Base-by-base conservation (phyloP, 345 rosid genomes). In the Salix purpurea region DNA sequence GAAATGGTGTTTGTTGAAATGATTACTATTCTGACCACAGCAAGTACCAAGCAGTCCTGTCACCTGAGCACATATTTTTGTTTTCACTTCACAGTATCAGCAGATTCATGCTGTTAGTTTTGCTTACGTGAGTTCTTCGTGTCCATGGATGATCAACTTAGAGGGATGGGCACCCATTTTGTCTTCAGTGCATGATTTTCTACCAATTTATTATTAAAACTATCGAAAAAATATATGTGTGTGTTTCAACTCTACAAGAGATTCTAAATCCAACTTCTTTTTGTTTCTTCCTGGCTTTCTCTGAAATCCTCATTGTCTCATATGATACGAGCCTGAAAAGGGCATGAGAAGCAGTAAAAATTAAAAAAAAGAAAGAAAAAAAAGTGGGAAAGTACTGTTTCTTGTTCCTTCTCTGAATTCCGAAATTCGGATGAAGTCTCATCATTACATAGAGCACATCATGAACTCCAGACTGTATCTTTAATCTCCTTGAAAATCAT, bases 331-430 rank as follows among this genome's bases (percentile, higher is more conserved):
- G 36, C 62, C 79, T 60, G 50, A 42, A 71, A 80, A 19, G 3
- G n/a, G 11, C 1, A 23, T 19, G n/a, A 19, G 24, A 67, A 66
- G 52, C 60, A 52, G 8, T 26, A 7, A 65, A 68, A 32, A 30
- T 3, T 32, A 28, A 2, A 28, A 28, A 26, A 26, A 26, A 26
- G 2, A 28, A 30, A 2, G 2, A 30, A 2, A 24, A 48, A 7
- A n/a, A 28, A 28, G 73, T 76, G 73, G 67, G 72, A 40, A 73
- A 62, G 66, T 69, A 50, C 54, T 56, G 64, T 74, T 77, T 70
- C 81, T 74, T 74, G 78, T 67, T 71, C 56, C 52, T 69, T 48
- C 65, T 40, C 65, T 19, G 67, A 28, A 32, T 32, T 32, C 39
- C 34, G 42, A 32, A 28, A 39, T 28, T 30, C 23, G 18, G 5